Base-by-base conservation (phyloP, 225 moss, liverwort and hornwort species). In the Pleurozium schreberi region DNA sequence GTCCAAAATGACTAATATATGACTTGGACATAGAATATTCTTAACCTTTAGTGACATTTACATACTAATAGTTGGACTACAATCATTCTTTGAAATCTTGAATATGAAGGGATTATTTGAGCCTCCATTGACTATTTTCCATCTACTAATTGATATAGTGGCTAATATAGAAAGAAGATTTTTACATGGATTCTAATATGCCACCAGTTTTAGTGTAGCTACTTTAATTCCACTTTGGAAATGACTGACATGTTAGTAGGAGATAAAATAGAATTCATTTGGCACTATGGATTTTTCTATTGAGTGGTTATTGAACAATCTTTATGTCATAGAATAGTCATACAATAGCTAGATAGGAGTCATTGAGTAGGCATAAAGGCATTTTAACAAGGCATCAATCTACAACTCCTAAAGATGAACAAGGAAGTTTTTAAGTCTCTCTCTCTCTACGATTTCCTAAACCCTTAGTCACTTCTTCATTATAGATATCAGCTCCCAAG, bases 201-300 rank as follows among this genome's bases (percentile, higher is more conserved):
- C 71, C 5, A 71, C 10, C 1, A 43, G 3, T 18, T 74, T 0
- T 2, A 0, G 11, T 18, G 6, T 2, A 45, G 1, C 6, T 3
- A 30, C 0, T 7, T 16, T 18, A 30, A 47, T 30, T 74, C 11
- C 0, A 11, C 4, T 6, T 3, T 17, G 4, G 6, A 74, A 47
- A 18, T 74, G 28, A 73, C 17, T 18, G 30, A 73, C 6, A 18
- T 47, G 11, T 2, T 2, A 74, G 18, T 47, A 30, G 11, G 3
- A 73, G 17, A 28, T 73, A 17, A 73, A 74, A 47, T 11, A 7
- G 11, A 74, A 30, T 74, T 57, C 19, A 57, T 20, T 57, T 47
- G 11, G 11, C 1, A 4, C 4, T 47, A 2, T 6, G 10, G 4
- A 31, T 47, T 74, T 74, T 74, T 30, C 16, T 27, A 71, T 71